A percentile compares a stretch with the other conserved stretches of the same genome.
Evolutionary conservation across 1,139 yeast genomes (phyloP).

Genomic region (Yamadazyma blattariae): DNA sequence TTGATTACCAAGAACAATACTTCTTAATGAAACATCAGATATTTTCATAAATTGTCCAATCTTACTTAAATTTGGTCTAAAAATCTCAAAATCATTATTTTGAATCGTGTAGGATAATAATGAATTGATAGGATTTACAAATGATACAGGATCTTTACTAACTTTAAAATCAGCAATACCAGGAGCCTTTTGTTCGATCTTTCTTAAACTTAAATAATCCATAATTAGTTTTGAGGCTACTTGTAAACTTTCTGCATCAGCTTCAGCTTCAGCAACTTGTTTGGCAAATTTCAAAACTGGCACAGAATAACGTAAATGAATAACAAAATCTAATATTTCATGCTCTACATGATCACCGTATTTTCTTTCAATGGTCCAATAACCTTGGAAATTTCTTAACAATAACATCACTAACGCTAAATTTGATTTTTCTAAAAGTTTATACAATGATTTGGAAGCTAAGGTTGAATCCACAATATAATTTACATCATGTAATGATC

Average conservation of each 20-base stretch:
- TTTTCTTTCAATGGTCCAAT: conserved; percentile 53
- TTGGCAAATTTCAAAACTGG: conserved; percentile 47
- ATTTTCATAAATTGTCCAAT: conserved; percentile 35
- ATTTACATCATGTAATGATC: conserved; percentile 41
- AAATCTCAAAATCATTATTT: conserved; percentile 24
- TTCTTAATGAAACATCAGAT: conserved; percentile 57
- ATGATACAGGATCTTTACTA: conserved; percentile 48
- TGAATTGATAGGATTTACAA: conserved; percentile 59
- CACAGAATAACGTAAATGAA: conserved; percentile 46
- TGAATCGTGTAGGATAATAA: conserved; percentile 45
- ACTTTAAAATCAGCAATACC: conserved; percentile 43
- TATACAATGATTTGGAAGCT: conserved; percentile 19
- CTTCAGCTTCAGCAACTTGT: conserved; percentile 36
- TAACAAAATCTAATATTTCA: conserved; percentile 49
- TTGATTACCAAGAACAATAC: conserved; percentile 69
- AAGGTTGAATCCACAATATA: conserved; percentile 39
- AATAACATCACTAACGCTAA: conserved; percentile 39
- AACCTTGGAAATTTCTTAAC: conserved; percentile 55
- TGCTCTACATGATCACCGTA: conserved; percentile 67
- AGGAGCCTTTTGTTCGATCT: conserved; percentile 26
- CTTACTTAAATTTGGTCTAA: conserved; percentile 15
- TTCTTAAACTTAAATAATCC: conserved; percentile 17
- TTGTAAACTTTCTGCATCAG: conserved; percentile 17
- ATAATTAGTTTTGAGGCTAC: conserved; percentile 20
- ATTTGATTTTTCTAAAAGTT: conserved; percentile 26